Percentiles rank a stretch among this genome's conserved stretches.
phyloP scores from a whole-genome alignment of 345 rosid genomes.

The Camelina laxa region DNA sequence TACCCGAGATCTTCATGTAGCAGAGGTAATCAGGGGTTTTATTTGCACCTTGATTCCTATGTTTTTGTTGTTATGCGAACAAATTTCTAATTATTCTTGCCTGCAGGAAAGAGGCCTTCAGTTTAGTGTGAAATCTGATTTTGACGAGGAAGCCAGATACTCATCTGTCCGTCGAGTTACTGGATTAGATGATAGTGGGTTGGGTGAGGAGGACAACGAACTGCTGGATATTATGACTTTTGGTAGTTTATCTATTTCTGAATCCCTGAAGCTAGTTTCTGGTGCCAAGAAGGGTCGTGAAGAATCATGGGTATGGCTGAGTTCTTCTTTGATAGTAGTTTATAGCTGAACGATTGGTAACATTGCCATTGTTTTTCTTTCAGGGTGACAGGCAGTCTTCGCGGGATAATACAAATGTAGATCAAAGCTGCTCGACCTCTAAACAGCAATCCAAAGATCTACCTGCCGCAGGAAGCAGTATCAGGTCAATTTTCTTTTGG shows the following conservation, averaged over 20 bases:
- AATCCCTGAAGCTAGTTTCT: slow-evolving; percentile 45
- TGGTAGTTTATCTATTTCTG: slow-evolving; percentile 56
- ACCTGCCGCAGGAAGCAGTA: slow-evolving; percentile 50
- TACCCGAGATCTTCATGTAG: slow-evolving; percentile 83
- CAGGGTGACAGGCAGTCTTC: slow-evolving; percentile 65
- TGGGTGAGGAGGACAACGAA: slow-evolving; percentile 68
- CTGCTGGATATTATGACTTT: slow-evolving; percentile 70
- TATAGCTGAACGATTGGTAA: slow-evolving; percentile 16
- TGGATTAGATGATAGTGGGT: slow-evolving; percentile 75
- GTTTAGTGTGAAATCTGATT: slow-evolving; percentile 58
- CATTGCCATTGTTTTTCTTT: slow-evolving; percentile 32
- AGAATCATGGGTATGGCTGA: slow-evolving; percentile 44
- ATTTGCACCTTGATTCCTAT: slow-evolving; percentile 16
- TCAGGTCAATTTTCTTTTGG: slow-evolving; percentile 52
- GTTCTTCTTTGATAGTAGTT: slow-evolving; percentile 28
- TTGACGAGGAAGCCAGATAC: slow-evolving; percentile 86
- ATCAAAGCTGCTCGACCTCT: slow-evolving; percentile 46
- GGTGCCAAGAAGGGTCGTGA: slow-evolving; percentile 54
- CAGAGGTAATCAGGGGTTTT: slow-evolving; percentile 63
- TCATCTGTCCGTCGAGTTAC: slow-evolving; percentile 73
- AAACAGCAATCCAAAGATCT: slow-evolving; percentile 50
- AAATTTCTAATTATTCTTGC: slow-evolving; percentile 22
- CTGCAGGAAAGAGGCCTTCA: slow-evolving; percentile 85
- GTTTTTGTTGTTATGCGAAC: slow-evolving; percentile 1
- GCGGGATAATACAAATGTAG: slow-evolving; percentile 48